Conservation (phyloP, 2,329 filamentous ascomycete species). For the Dothistroma septosporum region DNA sequence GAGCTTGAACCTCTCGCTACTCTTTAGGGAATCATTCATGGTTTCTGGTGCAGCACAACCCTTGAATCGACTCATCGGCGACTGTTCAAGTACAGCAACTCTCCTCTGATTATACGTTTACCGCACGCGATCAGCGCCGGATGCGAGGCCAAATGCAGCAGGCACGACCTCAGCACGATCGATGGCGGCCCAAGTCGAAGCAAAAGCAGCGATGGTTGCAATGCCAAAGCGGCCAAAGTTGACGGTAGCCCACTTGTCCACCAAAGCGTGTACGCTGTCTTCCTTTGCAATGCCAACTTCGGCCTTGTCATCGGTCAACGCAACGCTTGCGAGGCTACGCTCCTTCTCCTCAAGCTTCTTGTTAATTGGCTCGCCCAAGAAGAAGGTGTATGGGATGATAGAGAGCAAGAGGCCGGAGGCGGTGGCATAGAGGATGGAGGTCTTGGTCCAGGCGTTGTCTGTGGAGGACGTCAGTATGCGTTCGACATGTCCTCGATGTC, state of each 20-base stretch:
- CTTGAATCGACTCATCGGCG: not conserved
- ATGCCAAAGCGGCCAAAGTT: constrained; percentile 46
- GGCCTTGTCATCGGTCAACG: constrained; percentile 23
- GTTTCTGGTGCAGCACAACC: not conserved
- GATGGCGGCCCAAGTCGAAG: constrained; percentile 30
- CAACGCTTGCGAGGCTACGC: constrained; percentile 37
- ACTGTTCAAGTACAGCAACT: not conserved
- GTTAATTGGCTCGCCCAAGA: constrained; percentile 48
- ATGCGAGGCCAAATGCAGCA: not conserved
- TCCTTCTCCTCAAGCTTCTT: constrained; percentile 46
- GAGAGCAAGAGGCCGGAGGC: constrained; percentile 46
- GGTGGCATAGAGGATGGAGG: constrained; percentile 44
- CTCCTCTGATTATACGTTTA: not conserved
- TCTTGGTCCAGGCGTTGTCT: constrained; percentile 23
- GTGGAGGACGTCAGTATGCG: constrained; percentile 6
- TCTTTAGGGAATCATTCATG: not conserved
- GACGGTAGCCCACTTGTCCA: constrained; percentile 54
- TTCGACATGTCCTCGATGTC: constrained; percentile 6
- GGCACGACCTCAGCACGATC: constrained; percentile 29
- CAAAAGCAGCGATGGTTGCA: constrained; percentile 20
- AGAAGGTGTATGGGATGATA: constrained; percentile 52
- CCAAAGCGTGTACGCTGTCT: constrained; percentile 49
- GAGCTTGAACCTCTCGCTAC: not conserved
- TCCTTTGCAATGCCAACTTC: constrained; percentile 29
- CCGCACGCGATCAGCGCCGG: constrained; percentile 5